phyloP scores from a whole-genome alignment of 805 yeast genomes.

The Peterozyma toletana region DNA sequence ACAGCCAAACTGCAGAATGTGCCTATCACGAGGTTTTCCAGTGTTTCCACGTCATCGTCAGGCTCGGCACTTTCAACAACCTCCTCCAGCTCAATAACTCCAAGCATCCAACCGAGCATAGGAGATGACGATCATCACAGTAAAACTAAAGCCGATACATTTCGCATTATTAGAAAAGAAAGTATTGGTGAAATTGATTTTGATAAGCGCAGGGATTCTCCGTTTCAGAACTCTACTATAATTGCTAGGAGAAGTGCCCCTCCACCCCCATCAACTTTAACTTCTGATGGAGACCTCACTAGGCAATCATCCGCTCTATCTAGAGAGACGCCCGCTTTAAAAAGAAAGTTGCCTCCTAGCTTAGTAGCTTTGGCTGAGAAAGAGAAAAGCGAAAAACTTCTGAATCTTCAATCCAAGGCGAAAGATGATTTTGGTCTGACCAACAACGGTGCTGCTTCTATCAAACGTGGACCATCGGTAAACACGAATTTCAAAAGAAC shows the following conservation, averaged over 20 bases:
- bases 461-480: too few relatives aligned
- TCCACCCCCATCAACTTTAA: conserved; percentile 44
- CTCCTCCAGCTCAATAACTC: neutral
- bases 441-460: neutral
- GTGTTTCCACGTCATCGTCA: conserved; percentile 19
- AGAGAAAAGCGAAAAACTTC: conserved; percentile 3
- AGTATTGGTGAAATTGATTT: conserved; percentile 67
- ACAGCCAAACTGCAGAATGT: conserved; percentile 12
- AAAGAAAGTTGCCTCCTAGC: conserved; percentile 17
- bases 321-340: conserved; percentile 1
- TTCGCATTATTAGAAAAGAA: conserved; percentile 61
- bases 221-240: conserved; percentile 49
- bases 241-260: conserved; percentile 71
- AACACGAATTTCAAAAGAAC: neutral
- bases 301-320: conserved; percentile 31
- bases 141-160: conserved; percentile 27
- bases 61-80: neutral
- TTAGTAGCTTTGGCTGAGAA: neutral
- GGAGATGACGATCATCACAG: neutral
- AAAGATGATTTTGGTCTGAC: neutral
- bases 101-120: neutral
- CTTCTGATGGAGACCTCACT: conserved; percentile 10
- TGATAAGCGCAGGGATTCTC: conserved; percentile 71
- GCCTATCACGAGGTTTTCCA: conserved; percentile 18
- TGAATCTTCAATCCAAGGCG: neutral